phyloP scores from a whole-genome alignment of 495 filamentous ascomycete species.

The Pyronema domesticum region DNA sequence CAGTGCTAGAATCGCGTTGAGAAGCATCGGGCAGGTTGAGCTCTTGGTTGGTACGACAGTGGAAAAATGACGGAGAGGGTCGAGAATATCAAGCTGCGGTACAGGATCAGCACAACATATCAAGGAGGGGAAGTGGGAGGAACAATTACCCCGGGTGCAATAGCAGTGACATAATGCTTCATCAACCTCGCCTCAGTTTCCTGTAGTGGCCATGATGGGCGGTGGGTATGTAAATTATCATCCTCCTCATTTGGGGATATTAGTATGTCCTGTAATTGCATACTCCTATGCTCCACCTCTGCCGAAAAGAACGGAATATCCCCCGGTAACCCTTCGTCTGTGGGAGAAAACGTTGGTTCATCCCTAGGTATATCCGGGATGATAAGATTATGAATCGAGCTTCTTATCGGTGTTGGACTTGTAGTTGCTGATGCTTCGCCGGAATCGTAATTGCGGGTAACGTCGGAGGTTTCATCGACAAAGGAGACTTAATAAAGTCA shows the following conservation, averaged over 20 bases:
- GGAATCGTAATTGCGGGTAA: slow-evolving; percentile 4
- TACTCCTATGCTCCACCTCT: neutral
- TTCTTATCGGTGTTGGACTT: neutral
- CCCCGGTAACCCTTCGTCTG: neutral
- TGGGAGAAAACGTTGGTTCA: neutral
- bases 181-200: neutral
- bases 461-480: slow-evolving; percentile 2
- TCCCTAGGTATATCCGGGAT: neutral
- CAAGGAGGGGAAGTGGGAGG: neutral
- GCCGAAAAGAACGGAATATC: neutral
- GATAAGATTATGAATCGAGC: neutral
- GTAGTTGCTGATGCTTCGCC: neutral
- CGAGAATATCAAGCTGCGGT: slow-evolving; percentile 2
- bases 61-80: neutral
- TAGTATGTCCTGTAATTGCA: slow-evolving; percentile 1
- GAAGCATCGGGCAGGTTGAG: neutral
- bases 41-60: neutral
- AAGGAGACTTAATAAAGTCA: neutral
- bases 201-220: neutral
- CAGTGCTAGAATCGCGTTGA: slow-evolving; percentile 2
- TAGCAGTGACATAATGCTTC: neutral
- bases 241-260: neutral
- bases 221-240: neutral
- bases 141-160: neutral
- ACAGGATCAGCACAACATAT: neutral